Evolutionary conservation across 352 stramenopile species (phyloP), one percentile per base, ranked within the genome.

Genomic region (Blastocystis sp.): DNA sequence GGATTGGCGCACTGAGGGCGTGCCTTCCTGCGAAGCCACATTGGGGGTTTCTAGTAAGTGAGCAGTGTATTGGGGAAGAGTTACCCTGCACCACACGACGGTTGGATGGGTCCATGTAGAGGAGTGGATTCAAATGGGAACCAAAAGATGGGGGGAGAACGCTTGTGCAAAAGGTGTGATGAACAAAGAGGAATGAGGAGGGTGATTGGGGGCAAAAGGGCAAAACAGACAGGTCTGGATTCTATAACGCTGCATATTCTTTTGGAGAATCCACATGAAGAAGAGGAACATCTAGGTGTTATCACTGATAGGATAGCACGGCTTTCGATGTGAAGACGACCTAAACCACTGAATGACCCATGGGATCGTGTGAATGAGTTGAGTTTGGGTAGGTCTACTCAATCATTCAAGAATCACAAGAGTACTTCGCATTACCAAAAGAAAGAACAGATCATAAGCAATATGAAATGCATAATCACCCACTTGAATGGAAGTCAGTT

Each of bases 21-120:
- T 85, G 21, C 35, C 74, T 67, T 66, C 50, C 29, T 85, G 74
- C 4, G 74, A 85, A 85, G 65, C 66, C 26, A 85, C 74, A 85
- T 85, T 85, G 31, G 74, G 74, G 16, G 74, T 85, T 66, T 62
- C 74, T 85, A 69, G 9, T n/a, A 26, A 31, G 26, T 45, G 29
- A 80, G n/a, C n/a, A 21, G 13, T 35, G 24, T 51, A 2, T 16
- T n/a, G 29, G 16, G 12, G 10, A 19, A 10, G 4, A 2, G 29
- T 29, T 51, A 69, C 74, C 74, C 66, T 85, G 74, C 51, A 85
- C 51, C 37, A 85, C 74, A 21, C 31, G 74, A 45, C 74, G 74
- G 45, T 50, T 66, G 2, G 65, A 29, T 26, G 74, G 26, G 70
- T 85, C 74, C 74, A 85, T 81, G 33, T 26, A 55, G 67, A 55